phyloP scores from a whole-genome alignment of 2,329 filamentous ascomycete genomes.

The Plectosphaerella plurivora region DNA sequence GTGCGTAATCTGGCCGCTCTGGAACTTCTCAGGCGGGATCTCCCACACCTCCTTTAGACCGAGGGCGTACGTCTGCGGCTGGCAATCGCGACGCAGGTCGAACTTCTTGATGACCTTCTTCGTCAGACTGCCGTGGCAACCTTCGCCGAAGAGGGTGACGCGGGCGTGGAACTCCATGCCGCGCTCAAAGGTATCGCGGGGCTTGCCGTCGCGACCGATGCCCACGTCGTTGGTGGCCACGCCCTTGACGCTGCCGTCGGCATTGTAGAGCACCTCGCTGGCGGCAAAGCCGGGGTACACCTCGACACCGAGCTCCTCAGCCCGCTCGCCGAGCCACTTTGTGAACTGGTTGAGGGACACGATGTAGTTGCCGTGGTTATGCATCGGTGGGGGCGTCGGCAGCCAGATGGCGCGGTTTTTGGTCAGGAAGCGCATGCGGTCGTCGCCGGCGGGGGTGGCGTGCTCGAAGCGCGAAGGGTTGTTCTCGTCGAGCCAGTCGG shows the following conservation, averaged over 20 bases:
- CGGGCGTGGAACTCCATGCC: constrained; percentile 98
- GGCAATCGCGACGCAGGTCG: constrained; percentile 80
- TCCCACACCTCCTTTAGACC: constrained; percentile 99
- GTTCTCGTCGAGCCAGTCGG: constrained; percentile 85
- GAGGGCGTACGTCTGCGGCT: constrained; percentile 92
- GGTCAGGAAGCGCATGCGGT: constrained; percentile 93
- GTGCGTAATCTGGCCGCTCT: constrained; percentile 79
- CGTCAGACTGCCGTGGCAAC: constrained; percentile 90
- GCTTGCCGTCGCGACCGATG: constrained; percentile 72
- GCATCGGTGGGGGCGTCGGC: constrained; percentile 92
- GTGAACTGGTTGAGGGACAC: constrained; percentile 92
- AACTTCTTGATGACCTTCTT: constrained; percentile 96
- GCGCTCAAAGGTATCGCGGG: constrained; percentile 87
- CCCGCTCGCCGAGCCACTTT: constrained; percentile 92
- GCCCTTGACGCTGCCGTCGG: constrained; percentile 84
- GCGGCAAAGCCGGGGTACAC: constrained; percentile 95
- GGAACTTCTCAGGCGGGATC: constrained; percentile 86
- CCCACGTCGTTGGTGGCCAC: constrained; percentile 96
- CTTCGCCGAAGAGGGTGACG: constrained; percentile 88
- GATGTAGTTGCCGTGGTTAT: constrained; percentile 97
- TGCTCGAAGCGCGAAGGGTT: constrained; percentile 86
- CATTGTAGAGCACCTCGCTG: constrained; percentile 81
- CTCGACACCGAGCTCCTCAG: constrained; percentile 95
- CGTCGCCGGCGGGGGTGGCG: constrained; percentile 75
- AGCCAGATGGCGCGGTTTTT: constrained; percentile 73